These are phyloP conservation scores for Incumbomyces delicatus DNA, from an alignment of 2,329 filamentous ascomycete genomes.

Conservation along the genomic window DNA sequence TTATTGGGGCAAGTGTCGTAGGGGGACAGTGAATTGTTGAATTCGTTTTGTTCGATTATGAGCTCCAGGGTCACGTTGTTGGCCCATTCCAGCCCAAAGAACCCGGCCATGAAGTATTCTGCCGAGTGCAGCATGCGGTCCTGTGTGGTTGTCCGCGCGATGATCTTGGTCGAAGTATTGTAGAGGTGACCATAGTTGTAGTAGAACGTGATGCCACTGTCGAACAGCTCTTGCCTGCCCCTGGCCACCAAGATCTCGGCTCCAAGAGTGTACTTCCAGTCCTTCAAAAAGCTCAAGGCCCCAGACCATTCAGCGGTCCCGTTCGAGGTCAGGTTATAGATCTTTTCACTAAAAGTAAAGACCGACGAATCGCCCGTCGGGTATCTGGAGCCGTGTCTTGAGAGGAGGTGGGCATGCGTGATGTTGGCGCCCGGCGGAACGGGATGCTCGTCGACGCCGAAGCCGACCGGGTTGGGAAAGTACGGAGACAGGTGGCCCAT, in stretches of 20 bases:
- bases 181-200: slow-evolving; percentile 61
- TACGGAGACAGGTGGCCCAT: slow-evolving; percentile 64
- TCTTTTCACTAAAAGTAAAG: slow-evolving; percentile 45
- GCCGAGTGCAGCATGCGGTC: slow-evolving; percentile 68
- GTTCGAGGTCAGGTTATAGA: slow-evolving; percentile 42
- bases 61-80: slow-evolving; percentile 63
- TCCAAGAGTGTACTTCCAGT: slow-evolving; percentile 61
- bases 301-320: slow-evolving; percentile 49
- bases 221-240: slow-evolving; percentile 63
- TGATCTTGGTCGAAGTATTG: slow-evolving; percentile 61
- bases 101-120: slow-evolving; percentile 69
- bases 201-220: slow-evolving; percentile 60
- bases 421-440: slow-evolving; percentile 58
- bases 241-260: slow-evolving; percentile 62
- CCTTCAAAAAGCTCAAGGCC: slow-evolving; percentile 54
- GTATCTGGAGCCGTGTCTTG: slow-evolving; percentile 64
- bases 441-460: slow-evolving; percentile 65
- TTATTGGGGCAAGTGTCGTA: slow-evolving; percentile 58
- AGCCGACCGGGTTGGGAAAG: slow-evolving; percentile 56
- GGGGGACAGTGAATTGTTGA: slow-evolving; percentile 61
- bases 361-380: slow-evolving; percentile 54
- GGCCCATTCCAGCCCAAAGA: slow-evolving; percentile 67
- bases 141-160: slow-evolving; percentile 65
- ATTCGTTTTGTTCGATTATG: slow-evolving; percentile 53
- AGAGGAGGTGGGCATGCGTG: slow-evolving; percentile 61